phyloP scores from a whole-genome alignment of 768 basidiomycete species.

The Mycena latifolia region DNA sequence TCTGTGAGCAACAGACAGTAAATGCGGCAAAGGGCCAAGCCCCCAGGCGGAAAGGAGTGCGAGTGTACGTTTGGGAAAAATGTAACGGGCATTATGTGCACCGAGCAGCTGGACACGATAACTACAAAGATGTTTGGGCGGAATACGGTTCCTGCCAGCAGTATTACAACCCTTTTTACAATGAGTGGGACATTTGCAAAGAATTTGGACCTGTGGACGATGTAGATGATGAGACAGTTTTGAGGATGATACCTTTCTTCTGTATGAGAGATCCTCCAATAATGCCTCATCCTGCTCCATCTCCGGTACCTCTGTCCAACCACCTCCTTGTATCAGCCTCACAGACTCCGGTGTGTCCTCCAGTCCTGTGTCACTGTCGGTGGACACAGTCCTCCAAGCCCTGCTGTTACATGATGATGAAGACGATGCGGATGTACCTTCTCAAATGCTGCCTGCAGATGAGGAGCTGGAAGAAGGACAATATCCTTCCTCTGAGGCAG shows the following conservation, averaged over 20 bases:
- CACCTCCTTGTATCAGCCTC: too few relatives aligned
- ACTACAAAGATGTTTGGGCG: constrained; percentile 11
- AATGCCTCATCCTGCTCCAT: too few relatives aligned
- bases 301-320: too few relatives aligned
- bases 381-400: too few relatives aligned
- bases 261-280: too few relatives aligned
- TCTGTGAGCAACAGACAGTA: neutral
- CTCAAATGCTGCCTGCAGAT: neutral
- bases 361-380: too few relatives aligned
- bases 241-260: too few relatives aligned
- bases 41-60: neutral
- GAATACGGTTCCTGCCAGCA: constrained; percentile 2
- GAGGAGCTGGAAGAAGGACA: neutral
- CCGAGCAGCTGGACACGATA: neutral
- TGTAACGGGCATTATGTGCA: constrained; percentile 5
- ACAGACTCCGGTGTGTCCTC: neutral
- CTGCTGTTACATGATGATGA: too few relatives aligned
- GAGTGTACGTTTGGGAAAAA: constrained; percentile 14
- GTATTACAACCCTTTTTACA: constrained; percentile 7
- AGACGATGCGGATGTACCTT: neutral
- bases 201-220: neutral
- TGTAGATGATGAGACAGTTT: neutral
- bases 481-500: neutral
- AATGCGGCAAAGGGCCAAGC: neutral
- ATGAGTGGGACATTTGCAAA: constrained; percentile 21